These are phyloP conservation scores for Arthrinium phaeospermum DNA, from an alignment of 2,329 filamentous ascomycete species.

Conservation along the genomic window DNA sequence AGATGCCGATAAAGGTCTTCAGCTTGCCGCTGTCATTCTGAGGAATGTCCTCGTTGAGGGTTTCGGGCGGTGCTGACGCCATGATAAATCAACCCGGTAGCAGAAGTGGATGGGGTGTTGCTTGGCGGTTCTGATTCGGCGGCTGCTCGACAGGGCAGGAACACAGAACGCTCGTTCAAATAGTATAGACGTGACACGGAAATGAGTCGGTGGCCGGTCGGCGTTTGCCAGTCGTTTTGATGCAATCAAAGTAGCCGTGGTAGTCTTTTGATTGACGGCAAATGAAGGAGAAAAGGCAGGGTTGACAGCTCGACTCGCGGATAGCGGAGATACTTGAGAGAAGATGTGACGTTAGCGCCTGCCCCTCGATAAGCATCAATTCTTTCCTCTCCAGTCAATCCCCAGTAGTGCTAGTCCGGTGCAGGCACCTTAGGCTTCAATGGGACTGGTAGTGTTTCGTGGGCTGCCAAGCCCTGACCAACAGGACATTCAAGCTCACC, in stretches of 20 bases:
- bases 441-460: neutral
- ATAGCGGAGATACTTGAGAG: slow-evolving; percentile 17
- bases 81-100: slow-evolving; percentile 27
- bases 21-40: slow-evolving; percentile 86
- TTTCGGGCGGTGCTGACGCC: slow-evolving; percentile 32
- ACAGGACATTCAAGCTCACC: neutral
- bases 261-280: neutral
- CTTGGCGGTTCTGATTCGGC: neutral
- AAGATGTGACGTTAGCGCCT: slow-evolving; percentile 20
- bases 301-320: slow-evolving; percentile 17
- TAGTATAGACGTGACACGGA: neutral
- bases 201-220: neutral
- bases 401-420: neutral
- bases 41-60: slow-evolving; percentile 38
- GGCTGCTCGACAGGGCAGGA: neutral
- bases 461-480: neutral
- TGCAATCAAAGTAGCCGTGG: neutral
- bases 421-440: slow-evolving; percentile 4
- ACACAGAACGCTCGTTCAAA: neutral
- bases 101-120: neutral
- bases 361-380: slow-evolving; percentile 17
- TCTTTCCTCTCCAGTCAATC: neutral
- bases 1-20: slow-evolving; percentile 83
- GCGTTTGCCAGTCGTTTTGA: neutral
- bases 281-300: slow-evolving; percentile 12